Conservation (phyloP, 106 monocot genomes). For the Allium fistulosum region DNA sequence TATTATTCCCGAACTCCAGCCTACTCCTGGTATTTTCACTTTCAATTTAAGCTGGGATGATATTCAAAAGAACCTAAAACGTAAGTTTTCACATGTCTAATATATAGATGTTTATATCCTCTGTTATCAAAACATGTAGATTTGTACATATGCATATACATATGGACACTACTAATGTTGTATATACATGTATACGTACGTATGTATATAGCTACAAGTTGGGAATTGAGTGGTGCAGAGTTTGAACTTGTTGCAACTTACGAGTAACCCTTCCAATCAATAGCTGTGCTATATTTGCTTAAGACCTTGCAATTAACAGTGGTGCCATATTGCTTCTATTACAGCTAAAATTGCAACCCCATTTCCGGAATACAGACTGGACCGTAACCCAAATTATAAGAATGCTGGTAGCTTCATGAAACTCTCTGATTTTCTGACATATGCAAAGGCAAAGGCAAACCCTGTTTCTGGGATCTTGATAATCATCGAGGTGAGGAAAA, state of each 20-base stretch:
- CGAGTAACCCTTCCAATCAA: too few species aligned
- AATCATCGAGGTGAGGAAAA: conserved; percentile 53
- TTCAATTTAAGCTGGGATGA: conserved; percentile 88
- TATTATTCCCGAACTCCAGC: conserved; percentile 35
- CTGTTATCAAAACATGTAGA: not conserved
- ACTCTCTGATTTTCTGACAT: conserved; percentile 58
- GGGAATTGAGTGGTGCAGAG: too few species aligned
- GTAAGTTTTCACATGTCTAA: conserved; percentile 33
- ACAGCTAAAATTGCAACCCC: conserved; percentile 46
- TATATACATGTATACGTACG: not conserved
- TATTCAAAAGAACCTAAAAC: conserved; percentile 57
- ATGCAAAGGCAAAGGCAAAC: conserved; percentile 33
- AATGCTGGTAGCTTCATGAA: conserved; percentile 52
- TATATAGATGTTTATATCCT: not conserved
- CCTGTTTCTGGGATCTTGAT: conserved; percentile 56
- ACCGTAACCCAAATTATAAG: conserved; percentile 42
- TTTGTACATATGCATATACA: not conserved
- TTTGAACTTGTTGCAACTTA: too few species aligned
- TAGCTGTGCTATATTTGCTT: not conserved
- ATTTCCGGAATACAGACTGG: conserved; percentile 8
- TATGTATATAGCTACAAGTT: not conserved
- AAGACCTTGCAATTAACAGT: not conserved
- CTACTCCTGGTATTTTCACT: conserved; percentile 47
- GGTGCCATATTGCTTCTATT: not conserved
- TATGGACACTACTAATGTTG: not conserved